Conservation (phyloP, 164 flowering plant species). For the Chloranthus sessilifolius region DNA sequence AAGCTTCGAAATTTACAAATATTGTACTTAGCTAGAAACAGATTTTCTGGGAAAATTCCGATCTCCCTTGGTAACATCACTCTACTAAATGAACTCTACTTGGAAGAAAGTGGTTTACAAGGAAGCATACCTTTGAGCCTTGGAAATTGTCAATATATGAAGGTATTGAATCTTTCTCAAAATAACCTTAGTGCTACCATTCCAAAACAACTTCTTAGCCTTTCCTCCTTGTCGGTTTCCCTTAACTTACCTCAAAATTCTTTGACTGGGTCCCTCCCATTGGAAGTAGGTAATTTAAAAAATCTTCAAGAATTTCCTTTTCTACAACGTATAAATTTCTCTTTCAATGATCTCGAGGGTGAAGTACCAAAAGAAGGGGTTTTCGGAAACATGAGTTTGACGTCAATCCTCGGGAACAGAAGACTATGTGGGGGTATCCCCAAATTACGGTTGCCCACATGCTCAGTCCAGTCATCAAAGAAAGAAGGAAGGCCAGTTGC, state of each 20-base stretch:
- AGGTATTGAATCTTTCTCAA: neutral
- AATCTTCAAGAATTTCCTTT: neutral
- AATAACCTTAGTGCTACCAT: conserved; percentile 1
- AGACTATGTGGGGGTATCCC: conserved; percentile 6
- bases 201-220: conserved; percentile 29
- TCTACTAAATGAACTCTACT: neutral
- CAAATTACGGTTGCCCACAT: neutral
- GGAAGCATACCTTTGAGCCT: neutral
- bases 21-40: neutral
- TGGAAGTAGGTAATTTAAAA: conserved; percentile 26
- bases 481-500: neutral
- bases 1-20: neutral
- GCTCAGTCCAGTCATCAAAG: neutral
- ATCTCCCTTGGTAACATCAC: neutral
- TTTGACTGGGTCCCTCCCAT: conserved; percentile 36
- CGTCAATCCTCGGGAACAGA: neutral
- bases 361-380: conserved; percentile 8
- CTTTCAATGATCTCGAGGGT: conserved; percentile 13
- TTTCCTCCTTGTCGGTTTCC: conserved; percentile 5
- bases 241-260: conserved; percentile 36
- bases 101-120: neutral
- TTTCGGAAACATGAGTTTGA: neutral
- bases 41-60: neutral
- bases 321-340: neutral
- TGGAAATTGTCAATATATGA: neutral